These are phyloP conservation scores for Pestalotiopsis sp. DNA, from an alignment of 2,329 filamentous ascomycete genomes.

Conservation along the genomic window DNA sequence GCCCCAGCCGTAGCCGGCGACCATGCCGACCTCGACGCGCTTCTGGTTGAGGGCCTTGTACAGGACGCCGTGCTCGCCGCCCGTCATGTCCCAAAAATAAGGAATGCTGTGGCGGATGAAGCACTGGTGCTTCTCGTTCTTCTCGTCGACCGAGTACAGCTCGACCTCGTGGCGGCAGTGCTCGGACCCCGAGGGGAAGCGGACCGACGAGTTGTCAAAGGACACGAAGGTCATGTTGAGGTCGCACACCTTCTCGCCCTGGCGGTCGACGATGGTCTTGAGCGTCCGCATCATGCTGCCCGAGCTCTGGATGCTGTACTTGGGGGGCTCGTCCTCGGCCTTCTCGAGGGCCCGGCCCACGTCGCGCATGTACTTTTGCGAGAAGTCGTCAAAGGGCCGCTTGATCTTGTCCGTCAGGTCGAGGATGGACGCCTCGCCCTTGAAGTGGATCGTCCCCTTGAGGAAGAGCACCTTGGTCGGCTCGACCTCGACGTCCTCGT, in stretches of 20 bases:
- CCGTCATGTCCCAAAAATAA: constrained; percentile 37
- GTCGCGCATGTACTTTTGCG: constrained; percentile 29
- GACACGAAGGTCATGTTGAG: constrained; percentile 37
- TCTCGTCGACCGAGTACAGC: constrained; percentile 31
- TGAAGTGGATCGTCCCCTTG: constrained; percentile 35
- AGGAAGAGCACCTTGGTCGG: constrained; percentile 30
- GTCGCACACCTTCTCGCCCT: constrained; percentile 29
- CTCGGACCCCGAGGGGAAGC: constrained; percentile 28
- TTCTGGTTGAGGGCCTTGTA: constrained; percentile 36
- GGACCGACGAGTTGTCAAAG: constrained; percentile 29
- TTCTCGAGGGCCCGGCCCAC: constrained; percentile 21
- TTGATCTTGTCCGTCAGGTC: constrained; percentile 26
- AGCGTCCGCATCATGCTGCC: constrained; percentile 39
- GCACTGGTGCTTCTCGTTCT: constrained; percentile 31
- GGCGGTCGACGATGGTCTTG: constrained; percentile 30
- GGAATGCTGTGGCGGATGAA: constrained; percentile 33
- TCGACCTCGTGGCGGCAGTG: constrained; percentile 33
- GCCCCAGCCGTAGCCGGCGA: constrained; percentile 31
- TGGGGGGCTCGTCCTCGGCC: constrained; percentile 18
- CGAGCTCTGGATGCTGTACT: constrained; percentile 29
- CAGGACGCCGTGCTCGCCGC: constrained; percentile 28
- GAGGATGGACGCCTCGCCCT: constrained; percentile 29
- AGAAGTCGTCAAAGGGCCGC: constrained; percentile 30
- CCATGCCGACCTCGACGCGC: constrained; percentile 31
- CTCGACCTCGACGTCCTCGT: constrained; percentile 23